Percentiles rank a stretch among this genome's conserved stretches.
Evolutionary conservation across 2,329 filamentous ascomycete species (phyloP).

Genomic region (Colletotrichum eleusines): DNA sequence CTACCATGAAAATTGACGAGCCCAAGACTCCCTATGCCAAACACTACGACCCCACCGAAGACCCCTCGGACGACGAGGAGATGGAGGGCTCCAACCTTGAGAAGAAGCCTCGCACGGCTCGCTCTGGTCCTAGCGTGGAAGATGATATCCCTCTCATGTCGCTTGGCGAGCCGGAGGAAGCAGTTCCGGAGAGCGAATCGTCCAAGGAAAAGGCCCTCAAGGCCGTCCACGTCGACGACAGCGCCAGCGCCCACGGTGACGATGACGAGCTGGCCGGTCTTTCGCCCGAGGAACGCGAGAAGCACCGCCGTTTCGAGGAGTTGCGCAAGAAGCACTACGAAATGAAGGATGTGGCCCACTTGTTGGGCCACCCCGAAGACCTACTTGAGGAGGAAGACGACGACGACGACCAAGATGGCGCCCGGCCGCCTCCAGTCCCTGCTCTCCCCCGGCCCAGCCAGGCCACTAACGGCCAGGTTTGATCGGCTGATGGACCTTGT

Average conservation of each 20-base stretch:
- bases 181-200: conserved; percentile 63
- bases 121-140: conserved; percentile 46
- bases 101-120: conserved; percentile 44
- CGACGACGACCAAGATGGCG: conserved; percentile 54
- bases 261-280: conserved; percentile 67
- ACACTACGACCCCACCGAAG: conserved; percentile 90
- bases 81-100: conserved; percentile 70
- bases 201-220: conserved; percentile 44
- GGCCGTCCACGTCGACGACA: conserved; percentile 79
- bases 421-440: conserved; percentile 56
- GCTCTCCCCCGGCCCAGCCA: conserved; percentile 52
- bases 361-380: conserved; percentile 82
- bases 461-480: conserved; percentile 41
- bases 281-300: conserved; percentile 82
- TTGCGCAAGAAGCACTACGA: conserved; percentile 97
- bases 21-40: conserved; percentile 97
- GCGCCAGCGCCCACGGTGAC: conserved; percentile 65
- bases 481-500: neutral
- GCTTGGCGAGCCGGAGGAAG: conserved; percentile 91
- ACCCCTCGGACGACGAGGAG: conserved; percentile 83
- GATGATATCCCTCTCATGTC: conserved; percentile 94
- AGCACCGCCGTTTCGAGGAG: conserved; percentile 92
- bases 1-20: conserved; percentile 99
- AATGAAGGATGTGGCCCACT: conserved; percentile 92
- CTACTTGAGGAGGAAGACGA: conserved; percentile 72